Evolutionary conservation across 1,139 yeast species (phyloP).

Genomic region (Candida labiduridarum): DNA sequence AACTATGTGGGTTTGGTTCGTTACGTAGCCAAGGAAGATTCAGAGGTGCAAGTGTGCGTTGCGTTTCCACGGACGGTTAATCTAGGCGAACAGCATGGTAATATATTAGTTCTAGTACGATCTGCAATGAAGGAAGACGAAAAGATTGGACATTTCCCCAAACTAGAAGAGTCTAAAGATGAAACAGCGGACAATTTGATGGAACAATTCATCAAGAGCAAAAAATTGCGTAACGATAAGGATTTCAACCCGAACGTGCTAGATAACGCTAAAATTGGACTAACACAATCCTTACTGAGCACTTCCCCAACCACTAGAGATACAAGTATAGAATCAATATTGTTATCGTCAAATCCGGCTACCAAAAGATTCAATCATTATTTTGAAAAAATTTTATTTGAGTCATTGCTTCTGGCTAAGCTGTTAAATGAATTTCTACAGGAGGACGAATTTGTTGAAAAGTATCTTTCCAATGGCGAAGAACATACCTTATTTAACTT

Average conservation of each 20-base stretch:
- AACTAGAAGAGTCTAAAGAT: constrained; percentile 24
- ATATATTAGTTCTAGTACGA: constrained; percentile 41
- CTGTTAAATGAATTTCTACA: constrained; percentile 24
- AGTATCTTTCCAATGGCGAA: constrained; percentile 24
- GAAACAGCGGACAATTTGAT: constrained; percentile 11
- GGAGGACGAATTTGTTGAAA: constrained; percentile 30
- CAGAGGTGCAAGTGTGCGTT: constrained; percentile 59
- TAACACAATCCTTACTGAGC: constrained; percentile 9
- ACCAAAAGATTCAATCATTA: constrained; percentile 28
- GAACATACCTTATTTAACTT: constrained; percentile 34
- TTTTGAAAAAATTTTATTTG: constrained; percentile 27
- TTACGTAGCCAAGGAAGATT: constrained; percentile 51
- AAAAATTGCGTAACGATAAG: constrained; percentile 11
- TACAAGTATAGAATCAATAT: constrained; percentile 17
- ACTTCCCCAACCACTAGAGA: constrained; percentile 10
- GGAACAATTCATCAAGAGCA: constrained; percentile 15
- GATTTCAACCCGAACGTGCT: constrained; percentile 9
- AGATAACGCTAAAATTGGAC: constrained; percentile 13
- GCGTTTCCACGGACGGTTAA: constrained; percentile 48
- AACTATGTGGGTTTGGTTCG: constrained; percentile 62
- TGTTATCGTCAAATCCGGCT: constrained; percentile 34
- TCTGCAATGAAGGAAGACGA: constrained; percentile 85
- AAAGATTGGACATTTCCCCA: constrained; percentile 62
- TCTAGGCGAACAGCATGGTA: constrained; percentile 20
- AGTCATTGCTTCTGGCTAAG: constrained; percentile 26